These are phyloP conservation scores for Blastobotrys malaysiensis DNA, from an alignment of 1,139 yeast genomes.

Conservation along the genomic window DNA sequence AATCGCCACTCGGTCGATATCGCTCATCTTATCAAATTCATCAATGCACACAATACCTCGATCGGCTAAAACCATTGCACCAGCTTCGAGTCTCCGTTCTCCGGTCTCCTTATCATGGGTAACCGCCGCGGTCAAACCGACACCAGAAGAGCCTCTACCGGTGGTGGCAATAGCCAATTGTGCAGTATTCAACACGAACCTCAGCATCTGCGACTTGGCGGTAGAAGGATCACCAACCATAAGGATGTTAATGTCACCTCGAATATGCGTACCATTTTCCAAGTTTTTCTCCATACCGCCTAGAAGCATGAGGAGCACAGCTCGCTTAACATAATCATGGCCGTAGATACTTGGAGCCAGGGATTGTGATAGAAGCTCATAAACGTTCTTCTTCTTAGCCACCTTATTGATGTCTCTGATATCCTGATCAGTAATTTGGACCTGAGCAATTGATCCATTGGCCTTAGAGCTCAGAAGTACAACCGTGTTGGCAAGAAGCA, in stretches of 20 bases:
- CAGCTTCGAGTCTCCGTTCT: conserved; percentile 94
- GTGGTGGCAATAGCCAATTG: conserved; percentile 96
- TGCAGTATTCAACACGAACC: conserved; percentile 93
- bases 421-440: conserved; percentile 73
- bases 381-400: conserved; percentile 62
- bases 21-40: conserved; percentile 98
- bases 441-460: conserved; percentile 75
- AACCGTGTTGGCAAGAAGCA: conserved; percentile 80
- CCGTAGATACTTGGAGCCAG: conserved; percentile 96
- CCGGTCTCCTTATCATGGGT: conserved; percentile 96
- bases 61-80: conserved; percentile 99
- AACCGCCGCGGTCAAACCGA: conserved; percentile 98
- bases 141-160: conserved; percentile 99
- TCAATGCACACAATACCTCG: conserved; percentile 97
- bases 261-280: conserved; percentile 91
- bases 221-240: conserved; percentile 99
- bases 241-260: conserved; percentile 93
- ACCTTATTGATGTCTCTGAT: conserved; percentile 80
- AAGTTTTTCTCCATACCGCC: conserved; percentile 95
- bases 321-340: conserved; percentile 83
- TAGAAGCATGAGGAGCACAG: conserved; percentile 80
- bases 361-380: conserved; percentile 75
- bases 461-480: conserved; percentile 80
- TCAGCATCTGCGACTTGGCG: conserved; percentile 90
- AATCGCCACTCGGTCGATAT: conserved; percentile 93